Evolutionary conservation across 78 protist genomes (phyloP).

Genomic region (Pigoraptor vietnamica): DNA sequence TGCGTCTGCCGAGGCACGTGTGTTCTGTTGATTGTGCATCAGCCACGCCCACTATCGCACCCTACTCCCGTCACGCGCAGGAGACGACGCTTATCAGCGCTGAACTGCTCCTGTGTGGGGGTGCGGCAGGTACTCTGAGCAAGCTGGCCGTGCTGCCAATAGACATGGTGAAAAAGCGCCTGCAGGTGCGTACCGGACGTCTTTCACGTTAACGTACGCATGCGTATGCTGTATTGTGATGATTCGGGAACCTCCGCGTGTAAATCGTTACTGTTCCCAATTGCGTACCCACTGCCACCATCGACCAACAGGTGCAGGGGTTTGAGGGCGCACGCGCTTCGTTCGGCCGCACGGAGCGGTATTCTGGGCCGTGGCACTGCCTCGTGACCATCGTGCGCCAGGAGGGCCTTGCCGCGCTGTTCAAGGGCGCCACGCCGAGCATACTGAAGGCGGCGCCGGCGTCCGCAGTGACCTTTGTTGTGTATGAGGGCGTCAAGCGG

Average conservation of each 20-base stretch:
- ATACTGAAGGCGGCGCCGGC: too few relatives aligned
- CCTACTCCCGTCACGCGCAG: too few relatives aligned
- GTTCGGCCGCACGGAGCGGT: not conserved
- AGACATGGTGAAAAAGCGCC: not conserved
- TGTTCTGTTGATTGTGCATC: too few relatives aligned
- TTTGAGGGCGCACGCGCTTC: not conserved
- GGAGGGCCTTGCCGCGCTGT: conserved; percentile 8
- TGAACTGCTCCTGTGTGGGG: not conserved
- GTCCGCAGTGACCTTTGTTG: too few relatives aligned
- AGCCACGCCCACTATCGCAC: too few relatives aligned
- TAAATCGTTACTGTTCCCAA: too few relatives aligned
- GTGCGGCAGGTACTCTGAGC: not conserved
- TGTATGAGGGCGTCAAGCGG: too few relatives aligned
- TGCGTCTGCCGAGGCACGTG: too few relatives aligned
- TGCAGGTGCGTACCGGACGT: not conserved
- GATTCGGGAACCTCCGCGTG: too few relatives aligned
- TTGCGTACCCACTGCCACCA: not conserved
- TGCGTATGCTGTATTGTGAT: not conserved
- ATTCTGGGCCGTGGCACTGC: not conserved
- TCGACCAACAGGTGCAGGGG: conserved; percentile 2
- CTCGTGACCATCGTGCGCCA: not conserved
- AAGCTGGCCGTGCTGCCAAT: not conserved
- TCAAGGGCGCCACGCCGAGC: not conserved
- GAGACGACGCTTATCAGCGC: not conserved
- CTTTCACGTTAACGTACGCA: not conserved